These are phyloP conservation scores for Suillus ampliporus DNA, from an alignment of 768 basidiomycete species.

Conservation along the genomic window DNA sequence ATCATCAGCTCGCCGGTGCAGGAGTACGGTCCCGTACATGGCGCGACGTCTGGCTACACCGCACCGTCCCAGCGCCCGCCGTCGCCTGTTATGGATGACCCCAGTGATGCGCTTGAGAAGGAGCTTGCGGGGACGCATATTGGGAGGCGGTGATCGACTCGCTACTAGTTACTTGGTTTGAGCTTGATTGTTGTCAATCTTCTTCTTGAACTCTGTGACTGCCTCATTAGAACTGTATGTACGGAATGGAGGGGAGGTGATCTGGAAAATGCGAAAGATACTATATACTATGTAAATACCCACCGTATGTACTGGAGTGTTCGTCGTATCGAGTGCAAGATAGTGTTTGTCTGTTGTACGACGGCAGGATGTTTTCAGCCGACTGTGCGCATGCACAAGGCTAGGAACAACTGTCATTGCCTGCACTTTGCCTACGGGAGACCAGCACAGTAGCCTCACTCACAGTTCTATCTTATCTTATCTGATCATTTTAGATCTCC, in stretches of 20 bases:
- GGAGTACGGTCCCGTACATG: conserved; percentile 62
- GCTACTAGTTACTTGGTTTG: neutral
- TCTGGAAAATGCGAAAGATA: neutral
- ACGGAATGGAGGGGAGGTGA: neutral
- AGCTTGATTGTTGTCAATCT: neutral
- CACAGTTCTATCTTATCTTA: no score
- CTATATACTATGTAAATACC: neutral
- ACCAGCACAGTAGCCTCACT: no score
- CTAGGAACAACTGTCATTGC: no score
- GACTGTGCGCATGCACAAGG: no score
- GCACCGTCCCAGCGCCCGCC: conserved; percentile 51
- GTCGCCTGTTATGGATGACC: conserved; percentile 84
- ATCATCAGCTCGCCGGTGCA: conserved; percentile 78
- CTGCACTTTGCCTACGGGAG: no score
- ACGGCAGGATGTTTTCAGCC: no score
- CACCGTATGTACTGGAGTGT: neutral
- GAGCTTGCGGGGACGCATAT: conserved; percentile 81
- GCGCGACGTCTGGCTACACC: conserved; percentile 74
- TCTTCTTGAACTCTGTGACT: neutral
- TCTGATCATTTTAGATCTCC: no score
- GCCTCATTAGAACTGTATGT: neutral
- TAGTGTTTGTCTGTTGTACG: neutral
- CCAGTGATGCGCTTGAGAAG: conserved; percentile 83
- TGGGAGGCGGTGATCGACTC: conserved; percentile 31
- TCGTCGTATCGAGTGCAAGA: neutral